Conservation (phyloP, 1,139 yeast species). For the Yamadazyma membranifaciens region DNA sequence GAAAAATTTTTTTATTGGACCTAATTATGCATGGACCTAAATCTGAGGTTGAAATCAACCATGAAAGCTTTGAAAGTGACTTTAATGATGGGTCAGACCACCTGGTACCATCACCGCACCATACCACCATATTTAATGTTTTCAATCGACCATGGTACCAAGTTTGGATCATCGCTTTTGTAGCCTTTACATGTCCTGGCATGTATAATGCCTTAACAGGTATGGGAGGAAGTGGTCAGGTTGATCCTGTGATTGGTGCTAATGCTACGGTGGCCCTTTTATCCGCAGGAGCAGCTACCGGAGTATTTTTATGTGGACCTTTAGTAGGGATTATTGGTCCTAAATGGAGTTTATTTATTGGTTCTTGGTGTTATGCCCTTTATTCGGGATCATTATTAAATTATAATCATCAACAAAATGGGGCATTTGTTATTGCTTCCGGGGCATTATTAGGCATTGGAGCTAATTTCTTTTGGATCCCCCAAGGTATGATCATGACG, state of each 20-base stretch:
- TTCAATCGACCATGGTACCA: slow-evolving; percentile 33
- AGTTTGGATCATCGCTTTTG: slow-evolving; percentile 47
- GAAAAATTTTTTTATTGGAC: too few relatives aligned
- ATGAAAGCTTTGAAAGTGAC: slow-evolving; percentile 2
- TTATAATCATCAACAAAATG: slow-evolving; percentile 29
- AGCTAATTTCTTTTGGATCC: slow-evolving; percentile 60
- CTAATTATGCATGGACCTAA: background rate
- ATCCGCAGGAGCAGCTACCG: slow-evolving; percentile 55
- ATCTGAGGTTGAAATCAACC: slow-evolving; percentile 3
- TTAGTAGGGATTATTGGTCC: slow-evolving; percentile 55
- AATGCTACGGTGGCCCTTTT: slow-evolving; percentile 56
- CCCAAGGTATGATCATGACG: slow-evolving; percentile 59
- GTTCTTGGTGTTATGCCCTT: slow-evolving; percentile 57
- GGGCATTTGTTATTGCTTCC: slow-evolving; percentile 49
- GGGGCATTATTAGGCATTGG: slow-evolving; percentile 61
- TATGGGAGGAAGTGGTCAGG: slow-evolving; percentile 43
- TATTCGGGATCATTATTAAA: slow-evolving; percentile 56
- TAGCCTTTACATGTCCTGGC: slow-evolving; percentile 55
- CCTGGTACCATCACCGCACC: background rate
- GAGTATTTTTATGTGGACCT: slow-evolving; percentile 57
- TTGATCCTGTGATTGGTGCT: slow-evolving; percentile 42
- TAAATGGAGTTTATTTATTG: slow-evolving; percentile 46
- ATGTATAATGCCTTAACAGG: slow-evolving; percentile 58
- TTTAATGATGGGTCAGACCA: slow-evolving; percentile 6
- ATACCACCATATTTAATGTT: slow-evolving; percentile 1